Base-by-base conservation (phyloP, 2,329 filamentous ascomycete species). In the Emydomyces testavorans region DNA sequence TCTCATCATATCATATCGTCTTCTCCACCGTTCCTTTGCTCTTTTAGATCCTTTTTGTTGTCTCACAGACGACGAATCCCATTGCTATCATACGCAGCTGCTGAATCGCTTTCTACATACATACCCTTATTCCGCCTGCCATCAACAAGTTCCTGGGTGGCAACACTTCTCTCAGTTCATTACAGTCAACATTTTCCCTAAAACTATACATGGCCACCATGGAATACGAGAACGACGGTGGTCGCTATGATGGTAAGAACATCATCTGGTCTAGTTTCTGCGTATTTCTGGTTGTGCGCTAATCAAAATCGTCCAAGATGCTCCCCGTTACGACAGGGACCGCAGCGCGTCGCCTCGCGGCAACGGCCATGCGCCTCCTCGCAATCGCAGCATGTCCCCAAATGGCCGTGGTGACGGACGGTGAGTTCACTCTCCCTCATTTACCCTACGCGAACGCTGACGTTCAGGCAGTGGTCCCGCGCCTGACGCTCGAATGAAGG, bases 161-260 rank as follows among this genome's bases (percentile, higher is more conserved):
- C 46, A 42, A 42, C 10, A 18, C 46, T 18, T 41, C 26, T 10
- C 16, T 38, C 24, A 7, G n/a, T 15, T 23, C 24, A 15, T 29
- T 26, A 23, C n/a, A 40, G 23, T 18, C 23, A 26, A 5, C n/a
- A 23, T 37, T 39, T 40, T 43, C 18, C 23, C 29, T 32, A 24
- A 28, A 34, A 53, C 44, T 50, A 57, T 51, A 46, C 49, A 51
- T 52, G 21, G 64, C 68, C 56, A 52, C 68, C 58, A 76, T 78
- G 70, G 79, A 83, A 57, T 83, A 80, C 70, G 79, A 82, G 62
- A 75, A 74, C 59, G 78, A 82, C 54, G 74, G 75, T 63, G 76
- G 77, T 67, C 72, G 72, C 59, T 83, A 81, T 65, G 79, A 82
- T 54, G 79, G 80, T 83, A 73, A 60, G 71, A 66, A 42, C 54